Percentiles rank a stretch among this genome's conserved stretches.
These are phyloP conservation scores for Fraxinus sp. DNA, from an alignment of 305 asterid species.

Conservation along the genomic window DNA sequence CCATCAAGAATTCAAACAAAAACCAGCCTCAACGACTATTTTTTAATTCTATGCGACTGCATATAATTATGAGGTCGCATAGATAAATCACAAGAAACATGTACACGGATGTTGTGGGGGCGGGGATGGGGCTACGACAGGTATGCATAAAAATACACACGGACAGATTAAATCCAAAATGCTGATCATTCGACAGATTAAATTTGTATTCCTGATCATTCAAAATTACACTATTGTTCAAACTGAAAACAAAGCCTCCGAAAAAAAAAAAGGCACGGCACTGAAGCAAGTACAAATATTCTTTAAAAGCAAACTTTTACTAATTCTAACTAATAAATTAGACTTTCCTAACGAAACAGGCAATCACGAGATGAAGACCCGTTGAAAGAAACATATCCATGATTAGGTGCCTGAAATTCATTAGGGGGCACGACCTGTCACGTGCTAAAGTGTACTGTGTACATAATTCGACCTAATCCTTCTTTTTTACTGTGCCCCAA, in stretches of 20 bases:
- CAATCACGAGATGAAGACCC: conserved; percentile 26
- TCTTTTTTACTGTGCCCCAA: conserved; percentile 22
- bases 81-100: no score
- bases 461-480: conserved; percentile 32
- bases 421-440: conserved; percentile 29
- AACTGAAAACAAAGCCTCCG: neutral
- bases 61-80: no score
- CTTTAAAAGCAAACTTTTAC: neutral
- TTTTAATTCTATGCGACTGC: no score
- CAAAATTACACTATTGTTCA: neutral
- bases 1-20: no score
- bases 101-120: no score
- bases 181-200: neutral
- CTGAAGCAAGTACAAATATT: neutral
- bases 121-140: neutral
- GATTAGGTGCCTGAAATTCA: conserved; percentile 21
- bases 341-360: conserved; percentile 35
- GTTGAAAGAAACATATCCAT: conserved; percentile 12
- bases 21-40: no score
- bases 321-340: conserved; percentile 13
- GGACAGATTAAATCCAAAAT: neutral
- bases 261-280: neutral
- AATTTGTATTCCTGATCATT: neutral
- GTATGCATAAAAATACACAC: neutral
- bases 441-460: conserved; percentile 38